Evolutionary conservation across 345 rosid species (phyloP).

Genomic region (Moringa oleifera): DNA sequence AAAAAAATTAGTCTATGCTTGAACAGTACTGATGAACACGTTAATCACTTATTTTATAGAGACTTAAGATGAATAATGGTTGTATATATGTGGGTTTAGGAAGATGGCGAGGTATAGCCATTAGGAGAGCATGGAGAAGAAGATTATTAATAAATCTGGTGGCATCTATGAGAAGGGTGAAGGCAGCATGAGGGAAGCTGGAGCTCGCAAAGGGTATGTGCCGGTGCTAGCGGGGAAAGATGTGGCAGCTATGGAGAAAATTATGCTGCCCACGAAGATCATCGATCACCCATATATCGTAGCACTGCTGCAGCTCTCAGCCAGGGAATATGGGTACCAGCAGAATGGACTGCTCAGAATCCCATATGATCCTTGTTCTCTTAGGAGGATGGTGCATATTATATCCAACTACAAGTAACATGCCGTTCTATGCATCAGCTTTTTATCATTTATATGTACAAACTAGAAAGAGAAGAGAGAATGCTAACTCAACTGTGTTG

Average conservation of each 20-base stretch:
- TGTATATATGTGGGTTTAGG: too few species aligned
- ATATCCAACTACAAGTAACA: neutral
- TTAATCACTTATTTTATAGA: too few species aligned
- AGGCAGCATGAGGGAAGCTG: neutral
- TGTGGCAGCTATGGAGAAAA: slow-evolving; percentile 12
- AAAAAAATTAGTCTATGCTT: too few species aligned
- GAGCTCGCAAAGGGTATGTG: slow-evolving; percentile 21
- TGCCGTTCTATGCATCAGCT: too few species aligned
- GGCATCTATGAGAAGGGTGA: slow-evolving; percentile 5
- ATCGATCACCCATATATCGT: slow-evolving; percentile 21
- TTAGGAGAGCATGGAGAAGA: too few species aligned
- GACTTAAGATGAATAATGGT: too few species aligned
- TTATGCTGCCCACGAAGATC: slow-evolving; percentile 25
- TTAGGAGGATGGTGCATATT: slow-evolving; percentile 18
- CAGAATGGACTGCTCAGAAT: slow-evolving; percentile 25
- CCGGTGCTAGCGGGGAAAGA: slow-evolving; percentile 18
- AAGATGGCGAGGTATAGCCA: too few species aligned
- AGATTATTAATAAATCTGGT: too few species aligned
- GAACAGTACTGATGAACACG: too few species aligned
- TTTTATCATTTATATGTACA: too few species aligned
- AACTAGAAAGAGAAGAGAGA: too few species aligned
- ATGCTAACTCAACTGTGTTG: too few species aligned
- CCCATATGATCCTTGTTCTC: slow-evolving; percentile 19
- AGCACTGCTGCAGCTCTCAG: slow-evolving; percentile 23
- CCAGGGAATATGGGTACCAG: slow-evolving; percentile 19